Base-by-base conservation (phyloP, 2,329 filamentous ascomycete species). In the Fusarium sp. region DNA sequence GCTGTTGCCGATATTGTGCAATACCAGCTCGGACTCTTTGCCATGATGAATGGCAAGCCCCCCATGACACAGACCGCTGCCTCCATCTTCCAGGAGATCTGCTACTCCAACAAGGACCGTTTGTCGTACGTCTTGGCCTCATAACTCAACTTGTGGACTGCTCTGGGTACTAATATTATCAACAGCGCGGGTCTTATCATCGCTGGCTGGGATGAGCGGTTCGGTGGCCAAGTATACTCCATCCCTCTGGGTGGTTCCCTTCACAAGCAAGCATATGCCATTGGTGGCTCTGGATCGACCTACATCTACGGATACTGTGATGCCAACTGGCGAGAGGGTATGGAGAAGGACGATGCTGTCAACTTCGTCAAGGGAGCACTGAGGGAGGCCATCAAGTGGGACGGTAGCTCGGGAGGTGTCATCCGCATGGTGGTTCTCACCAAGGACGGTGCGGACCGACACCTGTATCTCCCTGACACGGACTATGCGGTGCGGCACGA, bases 281-380 rank as follows among this genome's bases (percentile, higher is more conserved):
- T 99, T 80, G 95, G 95, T 77, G 96, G 96, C 54, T 98, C 96
- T 22, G 96, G 96, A 47, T 98, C 96, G 78, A 98, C 96, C 71
- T 99, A 99, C 88, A 99, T 99, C 84, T 99, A 98, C 88, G 96
- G 96, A 79, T 98, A 97, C 89, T 98, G 95, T 82, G 96, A 99
- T 82, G 92, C 94, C 67, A 91, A 99, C 88, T 99, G 96, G 96
- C 91, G 89, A 83, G 96, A 98, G 85, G 91, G 91, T 75, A 98
- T 99, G 95, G 94, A 93, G 62, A 94, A 98, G 87, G 89, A 91
- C 64, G 95, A 97, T 72, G 96, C 96, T 1, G 92, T 99, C 75
- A 85, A 92, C 45, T 99, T 99, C 80, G 96, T 99, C 82, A 98
- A 98, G 87, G 93, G 92, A 57, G 92, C 96, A 35, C 87, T 99